Percentiles rank a stretch among this genome's conserved stretches.
These are phyloP conservation scores for Cercospora sesami DNA, from an alignment of 2,329 filamentous ascomycete genomes.

Conservation along the genomic window DNA sequence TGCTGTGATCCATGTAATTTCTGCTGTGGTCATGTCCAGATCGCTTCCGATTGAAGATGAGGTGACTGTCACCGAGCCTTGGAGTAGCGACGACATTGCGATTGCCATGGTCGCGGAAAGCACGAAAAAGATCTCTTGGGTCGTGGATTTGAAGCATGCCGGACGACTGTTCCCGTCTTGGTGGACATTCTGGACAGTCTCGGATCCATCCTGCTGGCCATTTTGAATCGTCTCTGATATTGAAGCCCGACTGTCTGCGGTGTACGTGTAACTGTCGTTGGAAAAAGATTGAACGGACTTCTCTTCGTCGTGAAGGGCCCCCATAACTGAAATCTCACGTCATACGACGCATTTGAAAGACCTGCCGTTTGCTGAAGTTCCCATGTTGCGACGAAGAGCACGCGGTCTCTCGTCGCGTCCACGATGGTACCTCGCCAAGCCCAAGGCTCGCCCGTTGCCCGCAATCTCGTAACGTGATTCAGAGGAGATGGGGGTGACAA, in stretches of 20 bases:
- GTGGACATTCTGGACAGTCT: neutral
- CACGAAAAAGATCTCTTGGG: conserved; percentile 12
- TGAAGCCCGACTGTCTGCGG: neutral
- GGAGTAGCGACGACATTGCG: conserved; percentile 13
- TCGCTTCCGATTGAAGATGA: conserved; percentile 11
- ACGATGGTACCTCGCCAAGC: neutral
- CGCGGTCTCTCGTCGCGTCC: neutral
- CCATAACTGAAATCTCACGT: neutral
- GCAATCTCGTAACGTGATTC: neutral
- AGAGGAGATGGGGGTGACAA: neutral
- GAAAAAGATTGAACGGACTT: neutral
- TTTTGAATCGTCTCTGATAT: neutral
- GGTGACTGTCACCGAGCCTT: conserved; percentile 14
- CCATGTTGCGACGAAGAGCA: neutral
- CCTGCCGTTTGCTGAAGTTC: neutral
- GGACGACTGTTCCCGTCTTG: neutral
- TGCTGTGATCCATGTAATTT: conserved; percentile 14
- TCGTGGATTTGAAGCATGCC: conserved; percentile 11
- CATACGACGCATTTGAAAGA: neutral
- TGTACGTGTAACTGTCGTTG: neutral
- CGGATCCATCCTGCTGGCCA: neutral
- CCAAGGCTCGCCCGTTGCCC: neutral
- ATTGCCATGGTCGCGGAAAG: conserved; percentile 11
- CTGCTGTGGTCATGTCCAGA: conserved; percentile 11
- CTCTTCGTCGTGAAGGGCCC: neutral